Percentiles rank a stretch among this genome's conserved stretches.
phyloP scores from a whole-genome alignment of 148 eudicot species.

The Camellia sinensis region DNA sequence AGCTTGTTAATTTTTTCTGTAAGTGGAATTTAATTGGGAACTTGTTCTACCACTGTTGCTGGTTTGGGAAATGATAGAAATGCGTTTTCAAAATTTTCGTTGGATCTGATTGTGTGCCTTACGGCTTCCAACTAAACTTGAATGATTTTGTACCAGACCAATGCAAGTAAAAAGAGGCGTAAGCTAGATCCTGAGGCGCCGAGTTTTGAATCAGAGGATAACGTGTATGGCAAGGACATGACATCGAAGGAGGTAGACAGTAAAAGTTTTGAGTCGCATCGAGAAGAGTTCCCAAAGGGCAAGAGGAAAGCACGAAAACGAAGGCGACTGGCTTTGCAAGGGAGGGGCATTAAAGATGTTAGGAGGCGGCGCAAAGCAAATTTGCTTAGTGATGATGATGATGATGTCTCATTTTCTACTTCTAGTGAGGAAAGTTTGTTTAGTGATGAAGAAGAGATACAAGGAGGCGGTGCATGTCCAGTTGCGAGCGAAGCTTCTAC shows the following conservation, averaged over 20 bases:
- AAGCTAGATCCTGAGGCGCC: conserved; percentile 67
- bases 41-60: not conserved
- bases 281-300: conserved; percentile 77
- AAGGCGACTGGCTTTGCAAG: conserved; percentile 60
- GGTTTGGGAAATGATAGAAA: not conserved
- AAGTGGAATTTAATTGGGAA: not conserved
- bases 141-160: conserved; percentile 46
- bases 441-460: conserved; percentile 71
- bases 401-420: conserved; percentile 46
- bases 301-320: conserved; percentile 77
- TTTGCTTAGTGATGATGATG: conserved; percentile 50
- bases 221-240: conserved; percentile 37
- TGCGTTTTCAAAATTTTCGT: not conserved
- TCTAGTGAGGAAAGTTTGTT: conserved; percentile 59
- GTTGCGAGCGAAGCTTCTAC: conserved; percentile 57
- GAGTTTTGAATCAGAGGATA: conserved; percentile 68
- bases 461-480: conserved; percentile 44
- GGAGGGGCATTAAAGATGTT: conserved; percentile 58
- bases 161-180: conserved; percentile 68
- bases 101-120: not conserved
- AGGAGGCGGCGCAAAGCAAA: conserved; percentile 56
- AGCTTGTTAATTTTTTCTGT: not conserved
- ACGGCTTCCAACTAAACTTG: not conserved
- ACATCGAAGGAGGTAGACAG: conserved; percentile 43
- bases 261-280: conserved; percentile 55